Evolutionary conservation across 2,329 filamentous ascomycete genomes (phyloP).

Genomic region (Colletotrichum lupini): DNA sequence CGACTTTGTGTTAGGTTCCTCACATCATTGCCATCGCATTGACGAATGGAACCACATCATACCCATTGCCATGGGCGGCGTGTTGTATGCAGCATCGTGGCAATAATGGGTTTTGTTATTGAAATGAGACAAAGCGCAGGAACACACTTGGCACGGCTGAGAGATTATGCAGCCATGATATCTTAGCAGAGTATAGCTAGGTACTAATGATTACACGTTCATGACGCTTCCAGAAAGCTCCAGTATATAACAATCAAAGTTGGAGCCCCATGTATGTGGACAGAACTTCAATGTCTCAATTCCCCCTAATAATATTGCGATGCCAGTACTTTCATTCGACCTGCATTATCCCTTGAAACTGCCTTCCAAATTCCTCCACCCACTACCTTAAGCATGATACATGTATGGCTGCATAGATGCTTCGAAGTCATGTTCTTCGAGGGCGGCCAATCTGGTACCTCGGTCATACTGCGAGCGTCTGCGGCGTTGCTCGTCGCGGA

Average conservation of each 20-base stretch:
- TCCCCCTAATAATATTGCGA: background rate
- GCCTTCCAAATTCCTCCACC: constrained; percentile 36
- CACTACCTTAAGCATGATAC: constrained; percentile 18
- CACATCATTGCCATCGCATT: background rate
- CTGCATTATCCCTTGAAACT: background rate
- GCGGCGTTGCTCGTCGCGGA: constrained; percentile 79
- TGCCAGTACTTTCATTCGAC: background rate
- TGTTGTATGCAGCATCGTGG: background rate
- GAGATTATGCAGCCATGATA: constrained; percentile 18
- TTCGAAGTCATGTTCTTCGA: constrained; percentile 71
- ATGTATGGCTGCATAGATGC: constrained; percentile 50
- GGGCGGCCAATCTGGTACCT: constrained; percentile 77
- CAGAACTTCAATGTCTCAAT: constrained; percentile 9
- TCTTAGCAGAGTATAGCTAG: constrained; percentile 28
- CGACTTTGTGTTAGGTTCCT: background rate
- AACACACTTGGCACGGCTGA: background rate
- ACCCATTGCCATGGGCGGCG: background rate
- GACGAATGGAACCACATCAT: background rate
- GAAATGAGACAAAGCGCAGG: background rate
- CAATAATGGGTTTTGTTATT: background rate
- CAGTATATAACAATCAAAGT: constrained; percentile 32
- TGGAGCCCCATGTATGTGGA: constrained; percentile 7
- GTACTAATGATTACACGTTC: constrained; percentile 30
- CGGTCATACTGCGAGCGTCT: constrained; percentile 84
- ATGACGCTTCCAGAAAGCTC: constrained; percentile 30